These are phyloP conservation scores for Kwoniella mangroviensis DNA, from an alignment of 768 basidiomycete genomes.

Conservation along the genomic window DNA sequence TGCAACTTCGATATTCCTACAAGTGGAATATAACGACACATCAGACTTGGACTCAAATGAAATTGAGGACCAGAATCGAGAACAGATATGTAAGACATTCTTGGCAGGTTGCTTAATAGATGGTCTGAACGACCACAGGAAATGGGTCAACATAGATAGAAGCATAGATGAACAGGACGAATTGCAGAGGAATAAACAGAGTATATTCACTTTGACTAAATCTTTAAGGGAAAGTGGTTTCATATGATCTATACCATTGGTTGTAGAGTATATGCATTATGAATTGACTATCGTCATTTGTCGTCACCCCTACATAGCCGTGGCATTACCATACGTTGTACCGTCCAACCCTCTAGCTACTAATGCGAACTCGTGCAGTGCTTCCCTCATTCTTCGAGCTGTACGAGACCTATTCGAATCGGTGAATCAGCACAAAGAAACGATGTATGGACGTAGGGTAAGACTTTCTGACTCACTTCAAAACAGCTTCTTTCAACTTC, in stretches of 20 bases:
- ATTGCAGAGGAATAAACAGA: constrained; percentile 27
- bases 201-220: constrained; percentile 27
- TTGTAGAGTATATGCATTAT: background rate
- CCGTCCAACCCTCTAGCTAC: constrained; percentile 83
- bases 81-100: constrained; percentile 28
- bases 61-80: background rate
- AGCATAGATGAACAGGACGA: constrained; percentile 24
- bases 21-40: constrained; percentile 29
- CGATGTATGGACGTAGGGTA: no score
- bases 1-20: constrained; percentile 35
- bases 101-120: constrained; percentile 43
- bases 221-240: constrained; percentile 32
- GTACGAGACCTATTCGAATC: constrained; percentile 67
- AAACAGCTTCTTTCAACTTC: constrained; percentile 63
- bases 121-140: constrained; percentile 25
- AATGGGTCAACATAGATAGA: constrained; percentile 8
- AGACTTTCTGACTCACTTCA: constrained; percentile 42
- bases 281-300: background rate
- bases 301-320: constrained; percentile 51
- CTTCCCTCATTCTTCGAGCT: constrained; percentile 74
- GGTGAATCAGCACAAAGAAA: no score
- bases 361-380: constrained; percentile 83
- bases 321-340: constrained; percentile 82
- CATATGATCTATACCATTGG: constrained; percentile 22
- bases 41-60: background rate